Percentiles rank a stretch among this genome's conserved stretches.
phyloP scores from a whole-genome alignment of 1,284 basidiomycete species.

The Stereum hirsutum region DNA sequence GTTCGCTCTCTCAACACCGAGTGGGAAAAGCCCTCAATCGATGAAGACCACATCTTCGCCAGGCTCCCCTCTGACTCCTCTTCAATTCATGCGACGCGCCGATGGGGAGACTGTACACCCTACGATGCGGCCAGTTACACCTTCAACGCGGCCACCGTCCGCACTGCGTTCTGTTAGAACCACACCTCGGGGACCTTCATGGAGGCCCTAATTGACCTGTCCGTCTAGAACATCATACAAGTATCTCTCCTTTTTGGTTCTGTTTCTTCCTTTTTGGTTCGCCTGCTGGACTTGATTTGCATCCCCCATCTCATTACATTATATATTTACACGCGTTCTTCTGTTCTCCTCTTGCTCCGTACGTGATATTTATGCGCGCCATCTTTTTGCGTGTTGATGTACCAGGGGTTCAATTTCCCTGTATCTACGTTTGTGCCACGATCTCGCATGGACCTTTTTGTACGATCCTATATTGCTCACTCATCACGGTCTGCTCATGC shows the following conservation, averaged over 20 bases:
- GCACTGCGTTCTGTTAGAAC: background rate
- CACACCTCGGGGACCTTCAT: slow-evolving; percentile 10
- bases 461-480: no score
- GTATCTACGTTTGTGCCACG: no score
- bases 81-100: slow-evolving; percentile 50
- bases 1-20: slow-evolving; percentile 39
- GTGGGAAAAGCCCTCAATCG: slow-evolving; percentile 34
- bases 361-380: no score
- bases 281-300: no score
- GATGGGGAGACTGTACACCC: slow-evolving; percentile 19
- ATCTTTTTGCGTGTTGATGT: no score
- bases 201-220: slow-evolving; percentile 13
- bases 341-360: no score
- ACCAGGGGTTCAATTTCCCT: no score
- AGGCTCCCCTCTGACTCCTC: slow-evolving; percentile 41
- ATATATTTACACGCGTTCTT: no score
- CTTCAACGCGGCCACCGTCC: slow-evolving; percentile 24
- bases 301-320: no score
- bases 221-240: background rate
- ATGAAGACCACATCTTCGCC: slow-evolving; percentile 34
- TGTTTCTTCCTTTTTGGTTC: background rate
- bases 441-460: no score
- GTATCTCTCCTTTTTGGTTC: background rate
- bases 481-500: no score
- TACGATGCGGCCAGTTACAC: slow-evolving; percentile 30